Evolutionary conservation across 2,329 filamentous ascomycete species (phyloP).

Genomic region (Pseudocercospora eumusae): DNA sequence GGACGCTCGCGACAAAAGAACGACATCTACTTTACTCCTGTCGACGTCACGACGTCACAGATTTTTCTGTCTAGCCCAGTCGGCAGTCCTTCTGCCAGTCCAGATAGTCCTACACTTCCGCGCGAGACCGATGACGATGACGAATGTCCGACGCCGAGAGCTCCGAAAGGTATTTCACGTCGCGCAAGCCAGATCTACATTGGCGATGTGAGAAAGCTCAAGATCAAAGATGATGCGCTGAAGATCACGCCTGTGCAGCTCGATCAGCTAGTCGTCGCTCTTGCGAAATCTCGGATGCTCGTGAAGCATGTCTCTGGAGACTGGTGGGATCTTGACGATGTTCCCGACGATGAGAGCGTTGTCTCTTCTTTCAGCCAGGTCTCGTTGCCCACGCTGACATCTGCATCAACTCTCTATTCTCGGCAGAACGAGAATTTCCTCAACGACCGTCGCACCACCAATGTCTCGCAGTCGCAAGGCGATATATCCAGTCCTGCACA

Average conservation of each 20-base stretch:
- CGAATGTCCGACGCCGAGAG: constrained; percentile 22
- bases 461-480: neutral
- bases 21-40: constrained; percentile 36
- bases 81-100: constrained; percentile 21
- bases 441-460: constrained; percentile 13
- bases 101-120: constrained; percentile 21
- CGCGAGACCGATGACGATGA: constrained; percentile 3
- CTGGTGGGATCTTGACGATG: constrained; percentile 32
- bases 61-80: constrained; percentile 33
- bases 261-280: constrained; percentile 29
- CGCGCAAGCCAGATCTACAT: constrained; percentile 24
- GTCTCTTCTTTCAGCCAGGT: constrained; percentile 25
- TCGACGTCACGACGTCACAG: constrained; percentile 27
- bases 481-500: neutral
- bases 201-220: constrained; percentile 17
- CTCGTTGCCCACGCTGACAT: constrained; percentile 26
- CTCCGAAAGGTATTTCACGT: constrained; percentile 11
- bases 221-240: neutral
- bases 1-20: constrained; percentile 15
- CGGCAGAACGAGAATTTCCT: constrained; percentile 22
- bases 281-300: constrained; percentile 31
- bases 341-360: constrained; percentile 28
- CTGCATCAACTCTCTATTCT: constrained; percentile 26
- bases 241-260: constrained; percentile 30
- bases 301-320: constrained; percentile 29